A percentile compares a stretch with the other conserved stretches of the same genome.
Conservation (phyloP, 2,329 filamentous ascomycete genomes). For the Albophoma yamanashiensis region DNA sequence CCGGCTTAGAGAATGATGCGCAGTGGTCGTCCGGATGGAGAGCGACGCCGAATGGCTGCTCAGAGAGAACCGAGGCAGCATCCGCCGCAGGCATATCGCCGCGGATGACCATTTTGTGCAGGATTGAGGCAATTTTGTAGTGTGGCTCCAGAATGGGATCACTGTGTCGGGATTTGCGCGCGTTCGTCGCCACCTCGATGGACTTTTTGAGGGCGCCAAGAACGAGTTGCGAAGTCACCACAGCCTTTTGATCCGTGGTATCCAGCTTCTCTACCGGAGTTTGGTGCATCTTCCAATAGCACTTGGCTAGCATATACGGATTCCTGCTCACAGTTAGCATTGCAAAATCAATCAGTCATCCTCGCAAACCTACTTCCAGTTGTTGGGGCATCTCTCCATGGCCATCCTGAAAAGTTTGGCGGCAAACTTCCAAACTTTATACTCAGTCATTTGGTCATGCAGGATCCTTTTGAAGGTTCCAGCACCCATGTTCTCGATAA, state of each 20-base stretch:
- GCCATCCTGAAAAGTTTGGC: conserved; percentile 45
- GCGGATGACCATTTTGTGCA: conserved; percentile 67
- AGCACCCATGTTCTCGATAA: conserved; percentile 38
- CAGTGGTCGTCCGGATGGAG: conserved; percentile 22
- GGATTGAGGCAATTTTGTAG: conserved; percentile 76
- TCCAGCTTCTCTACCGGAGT: conserved; percentile 33
- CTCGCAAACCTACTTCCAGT: conserved; percentile 40
- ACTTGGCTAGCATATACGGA: conserved; percentile 50
- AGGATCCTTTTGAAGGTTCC: conserved; percentile 41
- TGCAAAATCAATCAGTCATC: neutral
- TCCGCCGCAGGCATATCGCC: conserved; percentile 36
- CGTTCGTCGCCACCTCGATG: conserved; percentile 36
- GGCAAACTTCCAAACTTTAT: conserved; percentile 52
- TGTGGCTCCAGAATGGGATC: conserved; percentile 86
- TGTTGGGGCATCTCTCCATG: conserved; percentile 39
- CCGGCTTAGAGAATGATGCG: conserved; percentile 29
- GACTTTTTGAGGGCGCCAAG: conserved; percentile 40
- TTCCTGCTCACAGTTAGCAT: conserved; percentile 29
- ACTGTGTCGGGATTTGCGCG: conserved; percentile 45
- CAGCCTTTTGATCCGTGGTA: conserved; percentile 25
- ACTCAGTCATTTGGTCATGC: conserved; percentile 46
- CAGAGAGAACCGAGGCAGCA: conserved; percentile 40
- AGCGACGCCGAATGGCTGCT: conserved; percentile 39
- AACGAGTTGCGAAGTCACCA: conserved; percentile 25
- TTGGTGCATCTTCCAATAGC: conserved; percentile 54